A percentile compares a stretch with the other conserved stretches of the same genome.
phyloP scores from a whole-genome alignment of 345 rosid species.

The Carallia pectinifolia region DNA sequence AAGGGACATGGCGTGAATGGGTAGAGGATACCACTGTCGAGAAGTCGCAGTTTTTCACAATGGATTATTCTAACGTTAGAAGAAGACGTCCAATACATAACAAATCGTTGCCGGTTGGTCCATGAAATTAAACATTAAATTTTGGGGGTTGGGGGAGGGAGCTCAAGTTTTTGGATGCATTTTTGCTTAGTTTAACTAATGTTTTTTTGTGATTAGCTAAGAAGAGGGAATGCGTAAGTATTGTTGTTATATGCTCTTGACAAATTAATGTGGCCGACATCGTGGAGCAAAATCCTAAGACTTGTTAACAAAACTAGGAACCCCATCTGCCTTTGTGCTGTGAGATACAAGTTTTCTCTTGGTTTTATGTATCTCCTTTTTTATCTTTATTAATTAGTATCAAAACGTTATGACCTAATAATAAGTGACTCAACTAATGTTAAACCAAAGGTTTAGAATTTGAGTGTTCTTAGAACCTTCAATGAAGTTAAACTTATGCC shows the following conservation, averaged over 20 bases:
- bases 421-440: no score
- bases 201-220: conserved; percentile 35
- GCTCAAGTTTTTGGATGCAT: conserved; percentile 11
- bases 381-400: no score
- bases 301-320: conserved; percentile 10
- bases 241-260: conserved; percentile 8
- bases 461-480: no score
- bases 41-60: conserved; percentile 48
- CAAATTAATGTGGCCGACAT: conserved; percentile 36
- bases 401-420: no score
- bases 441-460: no score
- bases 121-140: conserved; percentile 18
- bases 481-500: no score
- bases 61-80: conserved; percentile 67
- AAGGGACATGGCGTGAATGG: conserved; percentile 35
- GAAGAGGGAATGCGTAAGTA: conserved; percentile 16
- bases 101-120: conserved; percentile 60
- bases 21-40: conserved; percentile 28
- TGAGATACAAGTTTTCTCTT: no score
- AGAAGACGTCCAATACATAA: conserved; percentile 79
- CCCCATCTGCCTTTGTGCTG: neutral
- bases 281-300: conserved; percentile 33
- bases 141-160: neutral
- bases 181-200: conserved; percentile 22
- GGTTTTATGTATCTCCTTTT: no score